Base-by-base conservation (phyloP, 2,329 filamentous ascomycete species). In the Aspergillus sergii region DNA sequence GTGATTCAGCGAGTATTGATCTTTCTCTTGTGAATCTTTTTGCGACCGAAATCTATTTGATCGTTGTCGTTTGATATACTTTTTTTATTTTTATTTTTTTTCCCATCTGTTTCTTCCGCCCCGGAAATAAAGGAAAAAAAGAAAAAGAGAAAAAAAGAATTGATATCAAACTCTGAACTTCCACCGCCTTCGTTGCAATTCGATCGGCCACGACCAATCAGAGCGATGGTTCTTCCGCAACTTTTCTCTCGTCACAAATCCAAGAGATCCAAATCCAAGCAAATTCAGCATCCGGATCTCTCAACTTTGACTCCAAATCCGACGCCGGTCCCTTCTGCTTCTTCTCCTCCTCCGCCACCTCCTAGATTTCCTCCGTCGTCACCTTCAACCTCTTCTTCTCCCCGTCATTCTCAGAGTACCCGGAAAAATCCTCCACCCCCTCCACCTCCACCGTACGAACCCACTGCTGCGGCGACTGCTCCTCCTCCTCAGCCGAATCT, bases 151-250 rank as follows among this genome's bases (percentile, higher is more conserved):
- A 59, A 21, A 60, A 63, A 3, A 16, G 12, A 55, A 55, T 26
- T 55, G 51, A 55, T 55, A 55, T 55, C 57, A 59, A 59, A 59
- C 46, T 59, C 57, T 59, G 57, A 54, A 30, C 43, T 78, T 79
- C 76, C 74, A 78, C 76, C 76, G 75, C 76, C 74, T 79, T 79
- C 76, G 76, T 71, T 70, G 71, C 64, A 68, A 68, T 78, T 78
- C 76, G 73, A 78, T 74, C 56, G 19, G 51, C 58, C 57, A 57
- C 66, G 43, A 55, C 68, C 68, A 70, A 70, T 69, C 68, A 68
- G 60, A 39, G 11, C 71, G 71, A 78, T 79, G 73, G 76, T 75
- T 67, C 74, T 77, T 71, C 72, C 70, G 71, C 77, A 71, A 68
- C 69, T 76, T 70, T 79, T 79, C 73, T 74, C 77, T 68, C 73